These are phyloP conservation scores for Spergularia bocconei DNA, from an alignment of 148 eudicot genomes.

Conservation along the genomic window DNA sequence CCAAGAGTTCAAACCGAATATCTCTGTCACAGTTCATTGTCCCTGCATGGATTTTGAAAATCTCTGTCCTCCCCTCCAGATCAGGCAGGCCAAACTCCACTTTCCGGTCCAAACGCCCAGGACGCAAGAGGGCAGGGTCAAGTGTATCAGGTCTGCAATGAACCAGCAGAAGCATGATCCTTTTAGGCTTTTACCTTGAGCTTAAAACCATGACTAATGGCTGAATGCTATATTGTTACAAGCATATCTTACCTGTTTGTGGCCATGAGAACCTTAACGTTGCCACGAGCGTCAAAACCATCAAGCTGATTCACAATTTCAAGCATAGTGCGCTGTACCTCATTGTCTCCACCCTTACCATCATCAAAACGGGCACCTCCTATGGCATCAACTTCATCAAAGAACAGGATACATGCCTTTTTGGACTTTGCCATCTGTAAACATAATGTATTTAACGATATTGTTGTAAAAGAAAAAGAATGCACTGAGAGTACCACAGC, in stretches of 20 bases:
- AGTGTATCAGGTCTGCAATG: slow-evolving; percentile 72
- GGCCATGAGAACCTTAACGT: slow-evolving; percentile 96
- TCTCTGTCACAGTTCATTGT: slow-evolving; percentile 97
- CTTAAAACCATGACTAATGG: not conserved
- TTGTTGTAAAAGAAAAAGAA: not conserved
- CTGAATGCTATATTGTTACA: not conserved
- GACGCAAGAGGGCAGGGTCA: slow-evolving; percentile 89
- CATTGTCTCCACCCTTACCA: slow-evolving; percentile 92
- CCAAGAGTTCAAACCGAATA: slow-evolving; percentile 87
- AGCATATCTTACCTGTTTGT: slow-evolving; percentile 61
- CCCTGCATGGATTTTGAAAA: slow-evolving; percentile 85
- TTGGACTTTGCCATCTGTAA: slow-evolving; percentile 92
- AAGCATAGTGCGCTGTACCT: slow-evolving; percentile 97
- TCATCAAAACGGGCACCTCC: slow-evolving; percentile 94
- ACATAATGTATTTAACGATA: not conserved
- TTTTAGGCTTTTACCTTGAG: not conserved
- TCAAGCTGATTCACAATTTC: slow-evolving; percentile 98
- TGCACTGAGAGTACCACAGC: not conserved
- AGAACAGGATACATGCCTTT: slow-evolving; percentile 90
- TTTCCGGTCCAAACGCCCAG: slow-evolving; percentile 85
- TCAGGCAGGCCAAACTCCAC: slow-evolving; percentile 96
- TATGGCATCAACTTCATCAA: slow-evolving; percentile 92
- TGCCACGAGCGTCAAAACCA: slow-evolving; percentile 95
- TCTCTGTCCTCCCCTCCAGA: slow-evolving; percentile 82
- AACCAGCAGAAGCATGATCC: not conserved